These are phyloP conservation scores for Backusella australiensis DNA, from an alignment of 192 early-diverging fungal species.

Conservation along the genomic window DNA sequence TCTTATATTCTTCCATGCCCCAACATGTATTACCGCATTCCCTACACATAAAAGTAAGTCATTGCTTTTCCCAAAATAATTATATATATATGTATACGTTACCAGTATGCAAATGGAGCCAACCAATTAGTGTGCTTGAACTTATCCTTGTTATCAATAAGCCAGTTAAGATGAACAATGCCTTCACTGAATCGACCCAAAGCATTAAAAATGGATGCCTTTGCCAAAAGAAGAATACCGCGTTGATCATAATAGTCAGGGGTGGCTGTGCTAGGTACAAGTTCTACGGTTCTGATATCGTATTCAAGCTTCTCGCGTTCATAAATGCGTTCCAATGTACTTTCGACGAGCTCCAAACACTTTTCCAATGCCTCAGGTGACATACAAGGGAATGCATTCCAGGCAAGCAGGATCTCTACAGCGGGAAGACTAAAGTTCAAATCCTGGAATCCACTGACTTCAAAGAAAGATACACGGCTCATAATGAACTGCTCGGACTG, in stretches of 20 bases:
- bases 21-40: constrained; percentile 50
- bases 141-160: constrained; percentile 43
- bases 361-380: constrained; percentile 29
- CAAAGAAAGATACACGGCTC: constrained; percentile 47
- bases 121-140: constrained; percentile 46
- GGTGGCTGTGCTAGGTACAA: constrained; percentile 28
- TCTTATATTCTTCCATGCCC: constrained; percentile 35
- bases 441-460: constrained; percentile 41
- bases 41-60: constrained; percentile 9
- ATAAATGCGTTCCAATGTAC: constrained; percentile 25
- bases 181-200: constrained; percentile 40
- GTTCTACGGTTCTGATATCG: constrained; percentile 32
- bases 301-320: constrained; percentile 43
- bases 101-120: constrained; percentile 54
- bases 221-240: constrained; percentile 46
- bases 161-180: constrained; percentile 49
- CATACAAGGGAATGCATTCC: constrained; percentile 53
- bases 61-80: not conserved
- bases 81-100: not conserved
- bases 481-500: constrained; percentile 50
- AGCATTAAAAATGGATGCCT: constrained; percentile 47
- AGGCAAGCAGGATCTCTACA: constrained; percentile 49
- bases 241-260: constrained; percentile 44
- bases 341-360: constrained; percentile 32
- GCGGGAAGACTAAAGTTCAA: constrained; percentile 41